Evolutionary conservation across 257 asterid species (phyloP), one percentile per base, ranked within the genome.

Genomic region (Cordia subcordata): DNA sequence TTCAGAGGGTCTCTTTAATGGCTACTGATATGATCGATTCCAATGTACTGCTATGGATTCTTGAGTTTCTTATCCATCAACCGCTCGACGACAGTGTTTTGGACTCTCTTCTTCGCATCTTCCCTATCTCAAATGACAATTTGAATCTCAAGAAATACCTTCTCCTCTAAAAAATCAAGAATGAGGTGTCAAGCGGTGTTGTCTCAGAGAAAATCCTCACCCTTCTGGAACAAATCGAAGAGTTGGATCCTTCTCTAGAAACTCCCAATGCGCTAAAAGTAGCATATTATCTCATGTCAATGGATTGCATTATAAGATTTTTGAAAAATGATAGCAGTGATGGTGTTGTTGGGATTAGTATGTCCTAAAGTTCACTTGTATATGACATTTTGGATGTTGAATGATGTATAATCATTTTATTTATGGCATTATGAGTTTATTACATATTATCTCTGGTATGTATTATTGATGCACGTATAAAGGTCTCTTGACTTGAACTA

Each of bases 221-320:
- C 0, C 42, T 70, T 35, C 60, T 90, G 35, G 94, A 84, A 75
- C 67, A 69, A 45, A 51, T 86, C 23, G 88, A 72, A 50, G 86
- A 82, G 62, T 11, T 81, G 0, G 84, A 79, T n/a, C n/a, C n/a
- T 6, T 72, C 6, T 27, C 35, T 1, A 27, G 53, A 50, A 4
- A 77, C 69, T 13, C 78, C 82, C 0, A 81, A 68, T 4, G 57
- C 74, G 8, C 72, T 82, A 72, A 79, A 69, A 70, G 73, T 53
- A 2, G 96, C 86, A 3, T 90, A 84, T 61, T 85, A 94, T 53
- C 74, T 82, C 9, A 84, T 79, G 60, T 89, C 92, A 0, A 90
- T 90, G 61, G 82, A 74, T 0, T 84, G 80, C 55, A 82, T 94
- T 39, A 76, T 81, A 65, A 75, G 68, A 42, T 60, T 13, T 20